Conservation (phyloP, 306 rosid species). For the Rosa multiflora region DNA sequence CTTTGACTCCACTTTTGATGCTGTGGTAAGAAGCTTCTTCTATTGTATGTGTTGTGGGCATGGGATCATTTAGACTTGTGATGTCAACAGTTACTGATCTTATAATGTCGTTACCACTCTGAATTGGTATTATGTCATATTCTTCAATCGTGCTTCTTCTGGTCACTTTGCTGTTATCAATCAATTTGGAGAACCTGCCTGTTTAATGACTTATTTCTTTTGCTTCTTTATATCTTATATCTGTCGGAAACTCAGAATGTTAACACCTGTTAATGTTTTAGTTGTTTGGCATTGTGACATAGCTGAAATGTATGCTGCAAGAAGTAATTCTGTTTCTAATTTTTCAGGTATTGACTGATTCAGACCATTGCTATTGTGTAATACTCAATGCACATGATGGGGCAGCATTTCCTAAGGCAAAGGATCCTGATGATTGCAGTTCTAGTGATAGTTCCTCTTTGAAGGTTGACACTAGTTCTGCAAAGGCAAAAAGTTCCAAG, state of each 20-base stretch:
- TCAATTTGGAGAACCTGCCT: neutral
- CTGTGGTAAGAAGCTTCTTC: slow-evolving; percentile 60
- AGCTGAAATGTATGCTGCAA: neutral
- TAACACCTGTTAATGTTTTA: neutral
- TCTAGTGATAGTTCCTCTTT: slow-evolving; percentile 40
- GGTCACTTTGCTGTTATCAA: neutral
- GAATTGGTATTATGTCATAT: neutral
- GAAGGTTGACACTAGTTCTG: slow-evolving; percentile 35
- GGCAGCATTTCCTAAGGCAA: slow-evolving; percentile 81
- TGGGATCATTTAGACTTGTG: neutral
- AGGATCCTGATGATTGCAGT: slow-evolving; percentile 45
- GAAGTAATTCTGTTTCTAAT: slow-evolving; percentile 24
- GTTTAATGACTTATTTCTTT: neutral
- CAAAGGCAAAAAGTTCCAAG: slow-evolving; percentile 56
- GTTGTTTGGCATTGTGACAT: neutral
- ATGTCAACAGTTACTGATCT: neutral
- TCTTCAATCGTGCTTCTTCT: neutral
- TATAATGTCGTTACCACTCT: neutral
- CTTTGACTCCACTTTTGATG: slow-evolving; percentile 98
- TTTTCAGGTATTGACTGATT: slow-evolving; percentile 84
- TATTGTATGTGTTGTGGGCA: neutral
- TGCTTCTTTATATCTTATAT: neutral
- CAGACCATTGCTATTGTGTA: slow-evolving; percentile 94
- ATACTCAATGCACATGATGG: slow-evolving; percentile 97
- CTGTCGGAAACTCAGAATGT: neutral